These are phyloP conservation scores for Quercus robur DNA, from an alignment of 306 rosid species.

Conservation along the genomic window DNA sequence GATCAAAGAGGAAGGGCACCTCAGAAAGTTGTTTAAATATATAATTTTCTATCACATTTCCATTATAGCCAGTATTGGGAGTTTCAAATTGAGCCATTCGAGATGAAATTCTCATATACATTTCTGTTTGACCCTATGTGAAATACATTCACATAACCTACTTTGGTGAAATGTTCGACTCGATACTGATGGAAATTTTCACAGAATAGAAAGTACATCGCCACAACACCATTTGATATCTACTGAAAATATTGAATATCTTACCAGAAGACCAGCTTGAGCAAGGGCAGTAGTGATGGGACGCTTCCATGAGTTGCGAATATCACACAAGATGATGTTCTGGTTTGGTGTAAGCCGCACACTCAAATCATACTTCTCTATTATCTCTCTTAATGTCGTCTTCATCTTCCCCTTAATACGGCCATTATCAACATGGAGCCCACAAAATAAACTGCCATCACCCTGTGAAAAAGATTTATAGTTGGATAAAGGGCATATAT, in stretches of 20 bases:
- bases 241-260: constrained; percentile 25
- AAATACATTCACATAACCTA: neutral
- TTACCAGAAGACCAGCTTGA: constrained; percentile 95
- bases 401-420: constrained; percentile 90
- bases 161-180: neutral
- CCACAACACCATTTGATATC: neutral
- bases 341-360: constrained; percentile 90
- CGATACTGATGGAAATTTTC: neutral
- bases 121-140: too few species aligned
- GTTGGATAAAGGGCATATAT: neutral
- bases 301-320: constrained; percentile 83
- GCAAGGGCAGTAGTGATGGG: constrained; percentile 86
- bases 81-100: too few species aligned
- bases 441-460: constrained; percentile 79
- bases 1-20: too few species aligned
- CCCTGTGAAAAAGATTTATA: constrained; percentile 49
- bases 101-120: too few species aligned
- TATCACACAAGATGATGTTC: constrained; percentile 82
- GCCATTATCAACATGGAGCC: constrained; percentile 91
- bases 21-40: too few species aligned
- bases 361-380: constrained; percentile 78
- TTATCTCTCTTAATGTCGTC: constrained; percentile 77
- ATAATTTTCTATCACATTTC: too few species aligned
- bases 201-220: neutral
- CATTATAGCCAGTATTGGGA: too few species aligned